A percentile compares a stretch with the other conserved stretches of the same genome.
These are phyloP conservation scores for Umbilicaria muhlenbergii DNA, from an alignment of 495 filamentous ascomycete species.

Conservation along the genomic window DNA sequence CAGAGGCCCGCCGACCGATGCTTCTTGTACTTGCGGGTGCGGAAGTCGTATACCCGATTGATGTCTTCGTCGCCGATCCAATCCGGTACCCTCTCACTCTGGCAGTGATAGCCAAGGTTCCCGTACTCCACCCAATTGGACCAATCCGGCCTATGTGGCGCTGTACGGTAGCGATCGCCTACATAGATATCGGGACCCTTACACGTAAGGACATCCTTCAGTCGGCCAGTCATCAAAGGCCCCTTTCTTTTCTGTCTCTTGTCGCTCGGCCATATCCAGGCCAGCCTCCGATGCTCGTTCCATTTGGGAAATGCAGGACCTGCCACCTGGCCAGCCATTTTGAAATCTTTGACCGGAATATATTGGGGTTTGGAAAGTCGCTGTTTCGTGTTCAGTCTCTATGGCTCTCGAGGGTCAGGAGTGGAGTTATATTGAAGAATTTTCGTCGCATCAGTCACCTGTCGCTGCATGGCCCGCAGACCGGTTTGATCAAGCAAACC, in stretches of 20 bases:
- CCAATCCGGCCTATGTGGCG: constrained; percentile 4
- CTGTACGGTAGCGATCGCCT: constrained; percentile 2
- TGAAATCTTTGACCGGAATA: too few relatives aligned
- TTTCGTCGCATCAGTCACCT: too few relatives aligned
- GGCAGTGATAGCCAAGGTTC: not conserved
- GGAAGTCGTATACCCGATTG: constrained; percentile 3
- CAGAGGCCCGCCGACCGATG: not conserved
- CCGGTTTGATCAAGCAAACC: too few relatives aligned
- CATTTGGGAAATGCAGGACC: too few relatives aligned
- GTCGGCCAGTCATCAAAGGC: constrained; percentile 6
- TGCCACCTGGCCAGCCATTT: too few relatives aligned
- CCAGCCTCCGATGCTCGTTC: too few relatives aligned
- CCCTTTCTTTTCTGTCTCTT: constrained; percentile 7
- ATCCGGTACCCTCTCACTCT: not conserved
- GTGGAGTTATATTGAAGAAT: too few relatives aligned
- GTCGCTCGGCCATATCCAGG: constrained; percentile 17
- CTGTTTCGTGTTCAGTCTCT: too few relatives aligned
- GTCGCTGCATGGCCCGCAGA: too few relatives aligned
- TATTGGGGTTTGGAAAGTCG: too few relatives aligned
- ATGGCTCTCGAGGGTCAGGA: too few relatives aligned
- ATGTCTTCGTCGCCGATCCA: not conserved
- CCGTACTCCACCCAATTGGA: constrained; percentile 1
- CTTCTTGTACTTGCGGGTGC: constrained; percentile 3
- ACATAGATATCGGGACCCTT: constrained; percentile 21
- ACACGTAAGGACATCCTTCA: constrained; percentile 14